phyloP scores from a whole-genome alignment of 495 filamentous ascomycete species.

The Neurospora sp. region DNA sequence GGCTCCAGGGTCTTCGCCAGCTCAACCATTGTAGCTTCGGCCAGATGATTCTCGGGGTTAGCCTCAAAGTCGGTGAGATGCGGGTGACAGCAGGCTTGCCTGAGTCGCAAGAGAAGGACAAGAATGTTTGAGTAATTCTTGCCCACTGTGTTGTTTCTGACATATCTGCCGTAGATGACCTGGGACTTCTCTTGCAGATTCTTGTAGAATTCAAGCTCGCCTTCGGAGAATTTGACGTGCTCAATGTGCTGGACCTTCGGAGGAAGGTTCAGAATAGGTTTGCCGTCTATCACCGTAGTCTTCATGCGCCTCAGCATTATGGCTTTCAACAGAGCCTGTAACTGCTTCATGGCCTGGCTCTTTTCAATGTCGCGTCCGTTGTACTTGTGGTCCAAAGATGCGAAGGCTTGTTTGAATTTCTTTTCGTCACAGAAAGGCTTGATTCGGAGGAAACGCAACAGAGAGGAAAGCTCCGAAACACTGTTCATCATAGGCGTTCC shows the following conservation, averaged over 20 bases:
- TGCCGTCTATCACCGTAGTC: constrained; percentile 70
- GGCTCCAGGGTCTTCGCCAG: constrained; percentile 54
- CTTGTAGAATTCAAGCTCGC: constrained; percentile 62
- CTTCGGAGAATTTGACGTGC: constrained; percentile 62
- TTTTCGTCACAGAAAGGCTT: constrained; percentile 61
- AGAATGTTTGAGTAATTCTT: constrained; percentile 78
- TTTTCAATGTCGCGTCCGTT: constrained; percentile 20
- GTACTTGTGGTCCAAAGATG: constrained; percentile 18
- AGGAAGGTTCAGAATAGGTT: constrained; percentile 70
- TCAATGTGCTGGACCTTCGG: constrained; percentile 54
- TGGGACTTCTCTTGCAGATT: constrained; percentile 58
- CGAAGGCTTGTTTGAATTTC: constrained; percentile 42
- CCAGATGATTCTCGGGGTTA: constrained; percentile 30
- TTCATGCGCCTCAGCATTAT: constrained; percentile 83
- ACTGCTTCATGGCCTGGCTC: constrained; percentile 51
- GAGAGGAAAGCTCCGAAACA: constrained; percentile 69
- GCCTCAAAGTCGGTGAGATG: constrained; percentile 72
- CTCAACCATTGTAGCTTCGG: constrained; percentile 47
- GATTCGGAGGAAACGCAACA: constrained; percentile 74
- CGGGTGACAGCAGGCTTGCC: constrained; percentile 91
- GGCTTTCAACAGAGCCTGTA: constrained; percentile 75
- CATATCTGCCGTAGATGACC: constrained; percentile 66
- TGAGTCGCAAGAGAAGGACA: constrained; percentile 73
- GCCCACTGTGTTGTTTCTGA: constrained; percentile 60
- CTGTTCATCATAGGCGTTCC: constrained; percentile 95